phyloP scores from a whole-genome alignment of 225 moss, liverwort and hornwort genomes.

The Climacium dendroides region DNA sequence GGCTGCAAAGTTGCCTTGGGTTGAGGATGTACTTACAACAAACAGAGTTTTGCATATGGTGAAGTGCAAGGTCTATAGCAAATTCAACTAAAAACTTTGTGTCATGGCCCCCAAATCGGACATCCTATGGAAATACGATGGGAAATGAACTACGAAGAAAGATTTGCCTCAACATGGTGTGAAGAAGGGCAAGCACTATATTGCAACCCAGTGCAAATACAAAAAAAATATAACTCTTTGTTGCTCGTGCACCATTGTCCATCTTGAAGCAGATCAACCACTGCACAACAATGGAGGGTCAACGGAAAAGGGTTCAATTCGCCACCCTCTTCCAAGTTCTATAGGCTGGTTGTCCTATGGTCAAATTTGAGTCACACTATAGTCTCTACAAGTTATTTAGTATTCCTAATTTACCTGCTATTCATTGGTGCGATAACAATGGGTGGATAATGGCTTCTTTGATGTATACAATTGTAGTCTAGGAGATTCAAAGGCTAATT shows the following conservation, averaged over 20 bases:
- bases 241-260: accelerated
- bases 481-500: background rate
- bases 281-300: background rate
- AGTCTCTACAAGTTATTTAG: background rate
- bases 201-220: background rate
- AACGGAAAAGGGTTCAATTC: background rate
- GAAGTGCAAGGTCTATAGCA: background rate
- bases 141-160: background rate
- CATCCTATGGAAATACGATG: background rate
- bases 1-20: background rate
- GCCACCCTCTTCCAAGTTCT: background rate
- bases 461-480: background rate
- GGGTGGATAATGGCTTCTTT: background rate
- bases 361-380: background rate
- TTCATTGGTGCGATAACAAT: background rate
- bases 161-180: background rate
- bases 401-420: background rate
- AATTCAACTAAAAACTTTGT: background rate
- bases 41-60: background rate
- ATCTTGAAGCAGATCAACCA: background rate
- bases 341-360: background rate
- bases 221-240: accelerated
- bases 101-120: background rate
- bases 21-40: accelerated
- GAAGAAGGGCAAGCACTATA: background rate